Base-by-base conservation (phyloP, 2,329 filamentous ascomycete genomes). In the Saccharata proteae region DNA sequence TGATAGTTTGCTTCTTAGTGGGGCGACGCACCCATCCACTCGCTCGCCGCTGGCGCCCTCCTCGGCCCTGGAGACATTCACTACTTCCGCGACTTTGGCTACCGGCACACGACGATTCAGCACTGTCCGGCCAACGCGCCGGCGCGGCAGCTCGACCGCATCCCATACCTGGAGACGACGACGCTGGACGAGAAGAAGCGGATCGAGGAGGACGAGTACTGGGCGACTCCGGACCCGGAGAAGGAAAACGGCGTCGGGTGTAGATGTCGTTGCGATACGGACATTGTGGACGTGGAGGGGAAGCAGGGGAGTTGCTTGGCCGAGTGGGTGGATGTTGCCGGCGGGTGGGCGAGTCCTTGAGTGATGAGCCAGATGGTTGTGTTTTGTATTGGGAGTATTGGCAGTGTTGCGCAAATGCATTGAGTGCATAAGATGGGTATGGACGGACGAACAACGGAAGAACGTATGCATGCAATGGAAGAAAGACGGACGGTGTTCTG, bases 21-120 rank as follows among this genome's bases (percentile, higher is more conserved):
- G 90, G 90, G 90, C 60, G 90, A 98, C 60, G 90, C 90, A 36
- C 90, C 90, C 10, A 94, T 98, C 46, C 90, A 98, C 62, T 98
- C 90, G 21, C 79, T 98, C 30, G 90, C 90, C 16, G 88, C 90
- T 16, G 90, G 90, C 44, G 81, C 80, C 19, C 75, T 98, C 11
- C 70, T 98, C 18, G 69, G 74, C 3, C 76, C 81, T 27, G 66
- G 68, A 33, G 85, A 98, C 49, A 83, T 98, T 38, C 90, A 98
- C 60, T 98, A 98, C 63, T 98, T 98, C 77, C 84, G 90, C 46
- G 90, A 98, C 56, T 88, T 96, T 59, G 90, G 90, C 34, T 98
- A 98, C 62, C 75, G 90, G 50, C 90, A 98, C 59, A 98, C 90
- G 5, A 98, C 90, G 3, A 98, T 98, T 51, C 88, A 96, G 60